phyloP scores from a whole-genome alignment of 2,329 filamentous ascomycete species.

The Lasiodiplodia citricola region DNA sequence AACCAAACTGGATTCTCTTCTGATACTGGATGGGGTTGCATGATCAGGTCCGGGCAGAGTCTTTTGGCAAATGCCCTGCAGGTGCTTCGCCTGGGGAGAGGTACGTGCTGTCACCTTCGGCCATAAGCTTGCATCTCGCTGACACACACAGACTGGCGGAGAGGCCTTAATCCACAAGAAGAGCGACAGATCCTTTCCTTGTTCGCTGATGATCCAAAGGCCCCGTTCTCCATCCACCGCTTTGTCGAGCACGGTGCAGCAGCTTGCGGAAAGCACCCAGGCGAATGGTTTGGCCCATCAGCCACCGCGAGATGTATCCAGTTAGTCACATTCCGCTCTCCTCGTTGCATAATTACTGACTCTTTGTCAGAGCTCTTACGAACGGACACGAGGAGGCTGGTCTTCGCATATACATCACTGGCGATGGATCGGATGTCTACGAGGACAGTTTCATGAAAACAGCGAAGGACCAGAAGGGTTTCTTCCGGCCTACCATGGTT shows the following conservation, averaged over 20 bases:
- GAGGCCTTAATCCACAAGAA: conserved; percentile 60
- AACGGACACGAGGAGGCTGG: conserved; percentile 66
- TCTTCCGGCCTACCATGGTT: conserved; percentile 83
- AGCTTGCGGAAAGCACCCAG: conserved; percentile 90
- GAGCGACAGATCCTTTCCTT: conserved; percentile 76
- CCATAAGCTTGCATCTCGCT: background rate
- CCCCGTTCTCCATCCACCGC: conserved; percentile 92
- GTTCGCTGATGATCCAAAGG: conserved; percentile 85
- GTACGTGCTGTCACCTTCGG: conserved; percentile 50
- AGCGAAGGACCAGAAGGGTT: conserved; percentile 68
- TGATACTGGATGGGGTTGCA: conserved; percentile 97
- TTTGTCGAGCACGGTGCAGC: conserved; percentile 88
- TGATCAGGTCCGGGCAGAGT: conserved; percentile 96
- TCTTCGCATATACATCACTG: conserved; percentile 85
- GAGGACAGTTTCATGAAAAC: conserved; percentile 84
- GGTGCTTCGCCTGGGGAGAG: conserved; percentile 76
- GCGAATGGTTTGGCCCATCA: conserved; percentile 99
- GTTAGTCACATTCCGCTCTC: conserved; percentile 57
- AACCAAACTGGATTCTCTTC: conserved; percentile 85
- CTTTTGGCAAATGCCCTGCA: conserved; percentile 85
- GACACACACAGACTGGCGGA: conserved; percentile 70
- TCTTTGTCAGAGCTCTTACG: conserved; percentile 69
- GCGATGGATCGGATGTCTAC: conserved; percentile 90
- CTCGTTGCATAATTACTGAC: conserved; percentile 16
- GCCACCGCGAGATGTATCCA: conserved; percentile 93